phyloP scores from a whole-genome alignment of 257 asterid species.

The Nicotiana paniculata region DNA sequence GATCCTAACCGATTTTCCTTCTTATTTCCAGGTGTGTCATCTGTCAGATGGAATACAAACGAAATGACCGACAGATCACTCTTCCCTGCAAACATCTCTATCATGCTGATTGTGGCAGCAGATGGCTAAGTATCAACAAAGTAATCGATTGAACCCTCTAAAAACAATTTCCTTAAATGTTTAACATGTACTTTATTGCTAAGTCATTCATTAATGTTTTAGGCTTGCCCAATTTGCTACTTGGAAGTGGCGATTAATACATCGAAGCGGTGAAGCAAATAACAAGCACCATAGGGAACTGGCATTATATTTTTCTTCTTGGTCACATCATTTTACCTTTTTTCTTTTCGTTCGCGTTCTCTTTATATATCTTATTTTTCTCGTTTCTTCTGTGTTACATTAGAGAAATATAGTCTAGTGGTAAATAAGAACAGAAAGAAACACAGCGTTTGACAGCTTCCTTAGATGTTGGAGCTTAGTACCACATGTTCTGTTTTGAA shows the following conservation, averaged over 20 bases:
- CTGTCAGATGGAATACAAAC: conserved; percentile 96
- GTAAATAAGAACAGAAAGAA: conserved; percentile 2
- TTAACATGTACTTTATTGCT: not conserved
- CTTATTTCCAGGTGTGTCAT: conserved; percentile 68
- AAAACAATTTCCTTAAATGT: not conserved
- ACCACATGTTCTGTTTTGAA: not conserved
- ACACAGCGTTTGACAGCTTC: not conserved
- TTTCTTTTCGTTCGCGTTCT: not conserved
- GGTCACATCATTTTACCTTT: not conserved
- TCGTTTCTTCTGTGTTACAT: not conserved
- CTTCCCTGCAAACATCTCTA: conserved; percentile 95
- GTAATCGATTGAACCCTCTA: conserved; percentile 29
- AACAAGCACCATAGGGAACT: not conserved
- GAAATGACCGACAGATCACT: conserved; percentile 63
- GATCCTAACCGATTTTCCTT: not conserved
- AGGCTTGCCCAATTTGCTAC: conserved; percentile 18
- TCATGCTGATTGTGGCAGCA: conserved; percentile 74
- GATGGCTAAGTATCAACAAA: conserved; percentile 89
- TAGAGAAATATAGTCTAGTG: conserved; percentile 4
- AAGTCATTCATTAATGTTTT: not conserved
- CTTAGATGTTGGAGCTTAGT: not conserved
- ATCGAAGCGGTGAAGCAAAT: conserved; percentile 12
- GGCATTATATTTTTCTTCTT: not conserved
- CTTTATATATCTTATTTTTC: not conserved
- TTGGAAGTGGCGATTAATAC: conserved; percentile 8